phyloP scores from a whole-genome alignment of 257 asterid species.

The Solanum clarkiae region DNA sequence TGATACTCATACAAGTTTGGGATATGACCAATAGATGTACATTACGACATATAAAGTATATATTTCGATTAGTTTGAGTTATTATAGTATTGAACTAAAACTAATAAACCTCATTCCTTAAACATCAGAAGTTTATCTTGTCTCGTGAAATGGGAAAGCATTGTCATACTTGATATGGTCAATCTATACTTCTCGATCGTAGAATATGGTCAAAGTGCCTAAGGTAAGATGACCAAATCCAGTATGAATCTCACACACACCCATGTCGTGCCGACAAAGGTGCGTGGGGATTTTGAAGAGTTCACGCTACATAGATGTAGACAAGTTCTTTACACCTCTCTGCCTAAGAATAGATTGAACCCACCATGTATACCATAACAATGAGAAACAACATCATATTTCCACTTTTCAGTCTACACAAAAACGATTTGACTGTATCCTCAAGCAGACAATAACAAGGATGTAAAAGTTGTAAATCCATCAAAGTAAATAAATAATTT shows the following conservation, averaged over 20 bases:
- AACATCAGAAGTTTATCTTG: background rate
- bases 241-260: background rate
- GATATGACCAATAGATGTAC: background rate
- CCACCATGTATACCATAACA: background rate
- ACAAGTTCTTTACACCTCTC: background rate
- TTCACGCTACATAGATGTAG: background rate
- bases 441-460: background rate
- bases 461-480: background rate
- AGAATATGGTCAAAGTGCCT: background rate
- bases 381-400: background rate
- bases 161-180: background rate
- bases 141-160: background rate
- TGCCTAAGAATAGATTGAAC: background rate
- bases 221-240: background rate
- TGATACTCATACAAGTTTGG: background rate
- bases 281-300: background rate
- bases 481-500: background rate
- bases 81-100: background rate
- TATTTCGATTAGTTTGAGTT: background rate
- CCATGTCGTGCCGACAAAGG: background rate
- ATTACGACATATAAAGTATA: background rate
- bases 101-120: background rate
- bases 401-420: background rate
- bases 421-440: background rate
- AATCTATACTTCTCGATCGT: background rate